These are phyloP conservation scores for Phytophthora foliorum DNA, from an alignment of 352 stramenopile genomes.

Conservation along the genomic window DNA sequence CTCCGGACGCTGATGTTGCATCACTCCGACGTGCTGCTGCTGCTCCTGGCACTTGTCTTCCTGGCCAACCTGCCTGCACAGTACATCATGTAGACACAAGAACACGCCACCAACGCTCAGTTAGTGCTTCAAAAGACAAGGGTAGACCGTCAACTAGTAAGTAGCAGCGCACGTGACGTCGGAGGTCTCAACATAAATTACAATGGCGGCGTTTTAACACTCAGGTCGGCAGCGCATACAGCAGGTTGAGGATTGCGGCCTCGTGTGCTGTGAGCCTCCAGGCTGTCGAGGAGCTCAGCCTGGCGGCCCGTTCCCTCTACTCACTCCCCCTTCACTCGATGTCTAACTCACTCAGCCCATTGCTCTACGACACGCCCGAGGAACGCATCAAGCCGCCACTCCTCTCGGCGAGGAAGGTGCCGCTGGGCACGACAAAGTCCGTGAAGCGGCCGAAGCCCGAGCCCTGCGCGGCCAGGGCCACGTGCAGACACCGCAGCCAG, in stretches of 20 bases:
- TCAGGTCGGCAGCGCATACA: slow-evolving; percentile 31
- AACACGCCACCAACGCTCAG: not conserved
- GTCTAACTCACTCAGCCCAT: slow-evolving; percentile 30
- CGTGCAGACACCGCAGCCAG: slow-evolving; percentile 83
- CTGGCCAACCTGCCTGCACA: slow-evolving; percentile 33
- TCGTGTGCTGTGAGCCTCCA: slow-evolving; percentile 21
- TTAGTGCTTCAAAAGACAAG: slow-evolving; percentile 2
- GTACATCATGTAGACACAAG: slow-evolving; percentile 34
- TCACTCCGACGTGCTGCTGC: slow-evolving; percentile 32
- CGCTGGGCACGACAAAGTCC: slow-evolving; percentile 73
- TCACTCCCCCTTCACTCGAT: slow-evolving; percentile 12
- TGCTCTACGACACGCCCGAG: slow-evolving; percentile 50
- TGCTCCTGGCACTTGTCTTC: slow-evolving; percentile 35
- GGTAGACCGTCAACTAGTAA: slow-evolving; percentile 5
- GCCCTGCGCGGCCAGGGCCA: slow-evolving; percentile 65
- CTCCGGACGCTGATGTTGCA: slow-evolving; percentile 18
- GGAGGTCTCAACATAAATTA: slow-evolving; percentile 57
- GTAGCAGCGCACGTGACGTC: slow-evolving; percentile 12
- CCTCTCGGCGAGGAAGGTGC: slow-evolving; percentile 70
- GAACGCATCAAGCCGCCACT: slow-evolving; percentile 63
- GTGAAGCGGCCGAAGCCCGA: slow-evolving; percentile 68
- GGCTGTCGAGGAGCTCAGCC: not conserved
- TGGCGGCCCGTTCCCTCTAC: not conserved
- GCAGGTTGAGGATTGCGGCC: slow-evolving; percentile 18
- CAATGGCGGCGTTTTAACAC: slow-evolving; percentile 45